These are phyloP conservation scores for Apiotrichum domesticum DNA, from an alignment of 1,284 basidiomycete species.

Conservation along the genomic window DNA sequence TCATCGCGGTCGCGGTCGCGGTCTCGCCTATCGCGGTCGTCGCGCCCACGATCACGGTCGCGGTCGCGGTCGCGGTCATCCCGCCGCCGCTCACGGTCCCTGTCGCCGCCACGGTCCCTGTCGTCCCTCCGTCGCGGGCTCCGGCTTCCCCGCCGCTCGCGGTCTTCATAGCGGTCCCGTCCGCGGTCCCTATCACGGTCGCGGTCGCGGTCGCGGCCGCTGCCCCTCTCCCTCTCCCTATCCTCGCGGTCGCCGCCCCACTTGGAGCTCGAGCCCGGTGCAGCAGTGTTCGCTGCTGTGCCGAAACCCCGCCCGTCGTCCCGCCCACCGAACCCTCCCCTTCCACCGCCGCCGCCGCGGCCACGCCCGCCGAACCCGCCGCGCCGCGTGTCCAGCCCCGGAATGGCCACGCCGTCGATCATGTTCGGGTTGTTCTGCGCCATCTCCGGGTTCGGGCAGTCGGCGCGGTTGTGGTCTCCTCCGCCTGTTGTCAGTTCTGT, in stretches of 20 bases:
- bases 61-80: constrained; percentile 9
- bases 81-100: constrained; percentile 1
- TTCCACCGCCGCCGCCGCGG: not conserved
- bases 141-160: constrained; percentile 1
- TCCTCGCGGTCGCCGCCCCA: constrained; percentile 11
- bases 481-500: constrained; percentile 45
- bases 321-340: not conserved
- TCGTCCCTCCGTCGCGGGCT: not conserved
- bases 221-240: constrained; percentile 1
- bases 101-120: constrained; percentile 1
- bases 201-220: constrained; percentile 1
- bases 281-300: constrained; percentile 9
- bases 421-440: constrained; percentile 28
- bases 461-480: constrained; percentile 77
- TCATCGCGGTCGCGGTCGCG: constrained; percentile 5
- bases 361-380: not conserved
- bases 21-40: constrained; percentile 3
- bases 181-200: constrained; percentile 2
- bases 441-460: constrained; percentile 39
- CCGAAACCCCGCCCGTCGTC: not conserved
- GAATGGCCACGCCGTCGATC: constrained; percentile 22
- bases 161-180: constrained; percentile 7
- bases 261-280: constrained; percentile 15
- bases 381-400: constrained; percentile 1
- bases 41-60: not conserved